These are phyloP conservation scores for Trametes maxima DNA, from an alignment of 768 basidiomycete species.

Conservation along the genomic window DNA sequence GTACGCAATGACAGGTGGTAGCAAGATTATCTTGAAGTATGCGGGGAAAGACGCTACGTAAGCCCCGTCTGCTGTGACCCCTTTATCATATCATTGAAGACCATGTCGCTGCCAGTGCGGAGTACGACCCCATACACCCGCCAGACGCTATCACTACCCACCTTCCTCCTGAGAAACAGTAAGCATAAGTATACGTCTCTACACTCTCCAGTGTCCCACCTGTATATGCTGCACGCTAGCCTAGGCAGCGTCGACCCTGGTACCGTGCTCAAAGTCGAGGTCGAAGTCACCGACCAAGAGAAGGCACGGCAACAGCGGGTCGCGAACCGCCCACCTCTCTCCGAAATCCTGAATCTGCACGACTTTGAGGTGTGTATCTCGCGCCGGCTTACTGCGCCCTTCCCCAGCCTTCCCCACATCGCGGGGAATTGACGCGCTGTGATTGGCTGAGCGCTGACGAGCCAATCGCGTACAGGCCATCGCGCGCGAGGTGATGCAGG, in stretches of 20 bases:
- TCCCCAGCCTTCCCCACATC: neutral
- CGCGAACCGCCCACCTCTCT: conserved; percentile 66
- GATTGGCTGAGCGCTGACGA: conserved; percentile 4
- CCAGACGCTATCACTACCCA: conserved; percentile 77
- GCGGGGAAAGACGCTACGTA: conserved; percentile 54
- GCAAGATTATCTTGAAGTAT: conserved; percentile 53
- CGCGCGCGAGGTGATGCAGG: conserved; percentile 76
- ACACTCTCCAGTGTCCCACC: neutral
- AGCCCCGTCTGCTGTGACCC: neutral
- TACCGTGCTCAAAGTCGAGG: conserved; percentile 63
- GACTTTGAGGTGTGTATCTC: conserved; percentile 79
- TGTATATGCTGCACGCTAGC: conserved; percentile 24
- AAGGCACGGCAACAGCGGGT: conserved; percentile 60
- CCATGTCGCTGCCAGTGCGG: conserved; percentile 34
- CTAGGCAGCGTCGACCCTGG: conserved; percentile 71
- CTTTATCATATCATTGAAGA: too few species aligned
- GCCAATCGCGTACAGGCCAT: conserved; percentile 56
- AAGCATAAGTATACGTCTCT: neutral
- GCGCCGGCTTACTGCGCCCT: neutral
- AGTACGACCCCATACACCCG: conserved; percentile 90
- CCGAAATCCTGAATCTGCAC: conserved; percentile 84
- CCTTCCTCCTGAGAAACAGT: conserved; percentile 81
- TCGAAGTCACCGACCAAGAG: conserved; percentile 67
- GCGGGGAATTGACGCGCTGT: neutral
- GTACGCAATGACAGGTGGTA: conserved; percentile 40